Evolutionary conservation across 2,329 filamentous ascomycete genomes (phyloP), one percentile per base, ranked within the genome.

Genomic region (Allantophomopsis cytisporea): DNA sequence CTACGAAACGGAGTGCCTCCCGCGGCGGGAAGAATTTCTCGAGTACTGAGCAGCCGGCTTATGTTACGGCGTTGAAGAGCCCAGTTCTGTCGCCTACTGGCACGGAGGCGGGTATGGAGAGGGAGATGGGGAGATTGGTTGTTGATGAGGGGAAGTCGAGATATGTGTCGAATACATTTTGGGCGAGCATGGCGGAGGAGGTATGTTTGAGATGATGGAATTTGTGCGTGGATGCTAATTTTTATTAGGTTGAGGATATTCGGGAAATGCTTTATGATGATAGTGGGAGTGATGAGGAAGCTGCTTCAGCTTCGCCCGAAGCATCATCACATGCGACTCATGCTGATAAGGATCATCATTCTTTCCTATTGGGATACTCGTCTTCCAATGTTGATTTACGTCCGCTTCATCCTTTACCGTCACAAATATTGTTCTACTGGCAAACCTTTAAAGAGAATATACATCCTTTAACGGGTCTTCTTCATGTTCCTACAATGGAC

Each of bases 121-220:
- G 43, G 36, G 39, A 43, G 30, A 83, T 56, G 80, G 55, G 82
- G 2, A 65, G 80, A 23, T 58, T 88, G 39, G 78, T 87, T 1
- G 60, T 86, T 30, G 79, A 80, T 45, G 79, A 86, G 42, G 67
- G 68, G 40, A 74, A 73, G 43, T 77, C 74, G 40, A 66, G 80
- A 53, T 88, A 87, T 54, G 74, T 88, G 47, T 84, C 80, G 60
- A 83, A 76, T 54, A 79, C 73, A 6, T 84, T 87, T 51, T 86
- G 80, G 80, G 47, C 80, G 15, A 83, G 73, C 45, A 65, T 88
- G 38, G 83, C 78, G 43, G 82, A 85, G 39, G 81, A 87, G 66
- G 77, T 80, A 58, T 40, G 61, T 48, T n/a, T n/a, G n/a, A 17
- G 14, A 32, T 6, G 17, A 10, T 28, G 5, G 23, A 5, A 3